Base-by-base conservation (phyloP, 1,284 basidiomycete genomes). In the Moesziomyces sp. region DNA sequence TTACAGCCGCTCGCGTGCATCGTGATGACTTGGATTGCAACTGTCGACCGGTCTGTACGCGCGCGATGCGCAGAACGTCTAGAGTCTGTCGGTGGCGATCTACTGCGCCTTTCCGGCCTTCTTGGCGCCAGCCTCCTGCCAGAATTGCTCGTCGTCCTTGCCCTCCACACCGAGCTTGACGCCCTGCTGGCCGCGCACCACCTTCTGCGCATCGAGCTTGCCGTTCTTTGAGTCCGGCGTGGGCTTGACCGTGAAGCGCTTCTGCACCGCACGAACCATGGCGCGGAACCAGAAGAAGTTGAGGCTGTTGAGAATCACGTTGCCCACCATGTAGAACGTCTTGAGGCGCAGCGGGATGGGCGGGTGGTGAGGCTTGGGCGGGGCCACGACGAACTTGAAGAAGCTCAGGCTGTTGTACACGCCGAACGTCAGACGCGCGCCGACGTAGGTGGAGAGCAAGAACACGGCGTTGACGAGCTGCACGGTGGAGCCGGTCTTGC, bases 221-320 rank as follows among this genome's bases (percentile, higher is more conserved):
- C 33, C 57, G 3, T 45, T 52, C 44, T 50, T 40, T 4, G 23
- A 23, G 19, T 33, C 30, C 10, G 54, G 38, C 1, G 57, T 54
- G 40, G 74, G 58, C 52, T 71, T 60, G 23, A 74, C 60, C 3
- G 64, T 56, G 55, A 84, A 84, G 42, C 82, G 76, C 74, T 85
- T 85, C 52, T 68, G 74, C 7, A 85, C 76, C 3, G 85, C 84
- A 24, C 78, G 68, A 19, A 85, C 50, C 84, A 85, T 83, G 5
- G 83, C 79, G 24, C 81, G 54, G 79, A 85, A 85, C 85, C 85
- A 85, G 72, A 84, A 82, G 33, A 84, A 84, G 81, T 85, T 85
- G 51, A 83, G 64, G 26, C 68, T 64, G 73, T 82, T 82, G 43
- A 82, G 61, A 10, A 61, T 60, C 3, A 77, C 45, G 43, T 81